phyloP scores from a whole-genome alignment of 2,329 filamentous ascomycete genomes.

The Bimuria novae-zelandiae region DNA sequence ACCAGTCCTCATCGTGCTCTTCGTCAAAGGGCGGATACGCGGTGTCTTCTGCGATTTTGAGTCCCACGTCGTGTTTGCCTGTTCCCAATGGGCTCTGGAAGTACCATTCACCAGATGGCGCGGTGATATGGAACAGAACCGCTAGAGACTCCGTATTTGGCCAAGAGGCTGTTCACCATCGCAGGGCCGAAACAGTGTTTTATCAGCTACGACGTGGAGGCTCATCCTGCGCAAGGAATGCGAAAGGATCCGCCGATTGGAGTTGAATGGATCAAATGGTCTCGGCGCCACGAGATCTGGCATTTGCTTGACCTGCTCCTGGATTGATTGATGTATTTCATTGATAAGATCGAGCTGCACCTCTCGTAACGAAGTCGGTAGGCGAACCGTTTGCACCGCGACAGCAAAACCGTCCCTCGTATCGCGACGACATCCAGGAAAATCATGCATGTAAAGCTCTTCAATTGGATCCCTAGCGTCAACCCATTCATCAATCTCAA shows the following conservation, averaged over 20 bases:
- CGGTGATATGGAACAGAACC: neutral
- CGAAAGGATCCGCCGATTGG: neutral
- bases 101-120: neutral
- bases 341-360: slow-evolving; percentile 1
- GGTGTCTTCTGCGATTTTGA: neutral
- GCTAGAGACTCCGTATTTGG: neutral
- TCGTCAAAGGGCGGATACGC: neutral
- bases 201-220: slow-evolving; percentile 4
- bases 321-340: neutral
- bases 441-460: neutral
- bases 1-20: neutral
- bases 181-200: slow-evolving; percentile 3
- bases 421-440: neutral
- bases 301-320: neutral
- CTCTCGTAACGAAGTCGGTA: neutral
- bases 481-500: neutral
- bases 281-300: neutral
- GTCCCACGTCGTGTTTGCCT: no score
- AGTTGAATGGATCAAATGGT: slow-evolving; percentile 3
- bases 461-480: neutral
- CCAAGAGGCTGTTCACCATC: neutral
- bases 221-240: neutral
- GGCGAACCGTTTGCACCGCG: neutral
- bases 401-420: neutral
- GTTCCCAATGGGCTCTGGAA: neutral